Base-by-base conservation (phyloP, 73 alveolate genomes). In the Paramecium octaurelia region DNA sequence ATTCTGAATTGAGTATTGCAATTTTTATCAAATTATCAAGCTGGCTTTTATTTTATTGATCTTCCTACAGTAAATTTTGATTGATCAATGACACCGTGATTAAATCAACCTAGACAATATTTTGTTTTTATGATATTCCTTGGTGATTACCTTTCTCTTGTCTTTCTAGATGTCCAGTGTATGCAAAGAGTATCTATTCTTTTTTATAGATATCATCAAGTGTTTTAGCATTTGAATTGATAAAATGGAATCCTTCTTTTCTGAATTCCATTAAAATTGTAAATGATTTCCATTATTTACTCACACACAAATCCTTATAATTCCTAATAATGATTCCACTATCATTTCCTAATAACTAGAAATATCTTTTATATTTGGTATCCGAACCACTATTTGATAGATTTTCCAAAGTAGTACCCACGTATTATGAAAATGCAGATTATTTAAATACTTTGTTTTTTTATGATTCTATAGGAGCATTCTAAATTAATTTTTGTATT, bases 401-500 rank as follows among this genome's bases (percentile, higher is more conserved):
- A 73, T 73, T 36, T 36, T 73, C 91, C 5, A 80, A 46, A 4
- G 91, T 80, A 10, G 70, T 23, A 20, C 91, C 91, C 11, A 80
- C 91, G 44, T 80, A 80, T 80, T 80, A 42, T 3, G 91, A 44
- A 24, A 80, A 80, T 10, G 75, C 91, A n/a, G 46, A 24, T 35
- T 40, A 46, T 80, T 64, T 80, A 9, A 80, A 80, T 18, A 23
- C 31, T 44, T 80, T 80, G 8, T 44, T 23, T 80, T 46, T 80
- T 44, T 42, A 23, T 12, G 70, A 21, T 12, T 80, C 91, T 44
- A 44, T 42, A 80, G 76, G 70, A 23, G 91, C 91, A 43, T 80
- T 80, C 18, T 80, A 31, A 35, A 80, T 80, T 48, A 43, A 48
- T 12, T 43, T 46, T 44, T 42, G 18, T 44, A 43, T 42, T 24